A percentile compares a stretch with the other conserved stretches of the same genome.
phyloP scores from a whole-genome alignment of 2,329 filamentous ascomycete genomes.

The Fusarium cyanostomum region DNA sequence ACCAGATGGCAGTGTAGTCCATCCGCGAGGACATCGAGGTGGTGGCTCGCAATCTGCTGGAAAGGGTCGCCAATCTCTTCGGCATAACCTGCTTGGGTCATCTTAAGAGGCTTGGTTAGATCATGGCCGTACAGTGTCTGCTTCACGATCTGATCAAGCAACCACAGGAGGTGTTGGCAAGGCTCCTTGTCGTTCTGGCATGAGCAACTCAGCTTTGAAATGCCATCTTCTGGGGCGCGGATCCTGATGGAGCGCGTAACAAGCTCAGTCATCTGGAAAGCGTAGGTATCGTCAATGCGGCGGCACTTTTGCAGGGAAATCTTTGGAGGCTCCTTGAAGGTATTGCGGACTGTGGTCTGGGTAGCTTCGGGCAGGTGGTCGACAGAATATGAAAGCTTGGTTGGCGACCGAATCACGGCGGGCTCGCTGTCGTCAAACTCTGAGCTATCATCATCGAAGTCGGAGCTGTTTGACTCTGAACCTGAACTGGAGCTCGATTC shows the following conservation, averaged over 20 bases:
- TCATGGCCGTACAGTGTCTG: conserved; percentile 56
- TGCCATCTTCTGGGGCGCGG: conserved; percentile 52
- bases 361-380: conserved; percentile 51
- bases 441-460: conserved; percentile 42
- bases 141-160: conserved; percentile 62
- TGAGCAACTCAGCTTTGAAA: conserved; percentile 57
- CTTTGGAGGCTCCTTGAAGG: conserved; percentile 59
- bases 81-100: conserved; percentile 56
- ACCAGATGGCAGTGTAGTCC: conserved; percentile 60
- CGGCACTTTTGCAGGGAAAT: conserved; percentile 62
- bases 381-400: conserved; percentile 54
- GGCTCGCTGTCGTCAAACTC: conserved; percentile 47
- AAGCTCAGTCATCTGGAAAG: conserved; percentile 65
- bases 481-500: conserved; percentile 45
- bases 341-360: conserved; percentile 53
- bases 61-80: conserved; percentile 60
- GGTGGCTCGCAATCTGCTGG: conserved; percentile 58
- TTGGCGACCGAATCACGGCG: conserved; percentile 49
- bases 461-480: conserved; percentile 28
- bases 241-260: conserved; percentile 63
- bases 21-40: conserved; percentile 62
- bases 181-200: conserved; percentile 52
- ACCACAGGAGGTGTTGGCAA: conserved; percentile 64
- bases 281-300: conserved; percentile 58
- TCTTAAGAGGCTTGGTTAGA: conserved; percentile 50